A percentile compares a stretch with the other conserved stretches of the same genome.
These are phyloP conservation scores for Fusarium papillatum DNA, from an alignment of 2,329 filamentous ascomycete genomes.

Conservation along the genomic window DNA sequence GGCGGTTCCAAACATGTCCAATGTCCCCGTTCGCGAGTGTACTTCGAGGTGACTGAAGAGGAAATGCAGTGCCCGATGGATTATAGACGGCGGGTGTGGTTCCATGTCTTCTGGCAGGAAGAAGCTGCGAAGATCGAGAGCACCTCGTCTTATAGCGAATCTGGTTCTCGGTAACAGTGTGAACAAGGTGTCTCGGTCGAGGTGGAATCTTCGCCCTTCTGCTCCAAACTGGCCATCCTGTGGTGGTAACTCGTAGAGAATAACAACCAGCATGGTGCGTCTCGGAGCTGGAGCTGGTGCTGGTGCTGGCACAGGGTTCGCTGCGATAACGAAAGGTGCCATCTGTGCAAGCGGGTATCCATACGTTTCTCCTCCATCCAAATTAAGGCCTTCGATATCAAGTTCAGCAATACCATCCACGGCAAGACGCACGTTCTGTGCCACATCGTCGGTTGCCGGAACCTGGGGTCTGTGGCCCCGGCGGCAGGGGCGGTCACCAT, in stretches of 20 bases:
- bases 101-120: constrained; percentile 15
- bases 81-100: constrained; percentile 1
- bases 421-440: background rate
- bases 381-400: background rate
- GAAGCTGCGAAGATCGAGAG: constrained; percentile 26
- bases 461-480: background rate
- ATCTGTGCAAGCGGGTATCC: background rate
- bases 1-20: constrained; percentile 34
- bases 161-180: constrained; percentile 27
- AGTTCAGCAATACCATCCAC: constrained; percentile 15
- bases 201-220: constrained; percentile 16
- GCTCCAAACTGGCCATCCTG: constrained; percentile 15
- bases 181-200: constrained; percentile 22
- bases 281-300: background rate
- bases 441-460: background rate
- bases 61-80: constrained; percentile 31
- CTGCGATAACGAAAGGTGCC: background rate
- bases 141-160: constrained; percentile 20
- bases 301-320: background rate
- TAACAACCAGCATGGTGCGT: constrained; percentile 21
- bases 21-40: constrained; percentile 12
- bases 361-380: background rate
- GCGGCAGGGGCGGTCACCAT: background rate
- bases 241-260: constrained; percentile 17
- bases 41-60: constrained; percentile 35